A percentile compares a stretch with the other conserved stretches of the same genome.
phyloP scores from a whole-genome alignment of 306 rosid species.

The Lathyrus tuberosus region DNA sequence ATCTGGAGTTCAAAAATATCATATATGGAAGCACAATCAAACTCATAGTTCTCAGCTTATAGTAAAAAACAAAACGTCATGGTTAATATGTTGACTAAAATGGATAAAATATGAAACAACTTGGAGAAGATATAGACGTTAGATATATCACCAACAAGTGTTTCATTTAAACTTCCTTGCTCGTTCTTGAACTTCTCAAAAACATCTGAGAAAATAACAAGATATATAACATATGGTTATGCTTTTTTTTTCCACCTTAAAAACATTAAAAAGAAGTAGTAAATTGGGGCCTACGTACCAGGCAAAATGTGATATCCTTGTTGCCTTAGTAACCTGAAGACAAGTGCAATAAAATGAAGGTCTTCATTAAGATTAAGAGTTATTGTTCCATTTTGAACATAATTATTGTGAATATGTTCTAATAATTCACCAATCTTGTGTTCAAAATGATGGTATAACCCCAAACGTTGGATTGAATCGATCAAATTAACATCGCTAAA shows the following conservation, averaged over 20 bases:
- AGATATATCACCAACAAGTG: background rate
- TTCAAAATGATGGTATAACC: constrained; percentile 28
- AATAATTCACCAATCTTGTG: constrained; percentile 8
- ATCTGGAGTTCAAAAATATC: too few species aligned
- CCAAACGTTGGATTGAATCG: constrained; percentile 27
- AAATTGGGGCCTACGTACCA: background rate
- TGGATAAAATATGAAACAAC: too few species aligned
- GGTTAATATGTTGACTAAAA: too few species aligned
- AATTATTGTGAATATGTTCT: constrained; percentile 1
- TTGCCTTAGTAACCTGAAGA: constrained; percentile 30
- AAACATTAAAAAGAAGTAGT: background rate
- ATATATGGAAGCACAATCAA: too few species aligned
- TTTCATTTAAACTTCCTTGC: constrained; percentile 21
- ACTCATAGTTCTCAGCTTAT: too few species aligned
- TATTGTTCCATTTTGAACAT: constrained; percentile 16
- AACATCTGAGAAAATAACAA: constrained; percentile 23
- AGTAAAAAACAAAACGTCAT: too few species aligned
- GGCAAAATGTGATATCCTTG: constrained; percentile 29
- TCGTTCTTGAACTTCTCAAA: constrained; percentile 47
- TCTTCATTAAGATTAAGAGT: background rate
- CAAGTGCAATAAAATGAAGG: background rate
- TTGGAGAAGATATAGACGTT: too few species aligned
- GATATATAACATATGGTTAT: background rate
- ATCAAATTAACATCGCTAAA: background rate
- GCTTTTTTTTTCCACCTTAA: background rate